phyloP scores from a whole-genome alignment of 1,284 basidiomycete genomes.

The Fomitopsis schrenkii region DNA sequence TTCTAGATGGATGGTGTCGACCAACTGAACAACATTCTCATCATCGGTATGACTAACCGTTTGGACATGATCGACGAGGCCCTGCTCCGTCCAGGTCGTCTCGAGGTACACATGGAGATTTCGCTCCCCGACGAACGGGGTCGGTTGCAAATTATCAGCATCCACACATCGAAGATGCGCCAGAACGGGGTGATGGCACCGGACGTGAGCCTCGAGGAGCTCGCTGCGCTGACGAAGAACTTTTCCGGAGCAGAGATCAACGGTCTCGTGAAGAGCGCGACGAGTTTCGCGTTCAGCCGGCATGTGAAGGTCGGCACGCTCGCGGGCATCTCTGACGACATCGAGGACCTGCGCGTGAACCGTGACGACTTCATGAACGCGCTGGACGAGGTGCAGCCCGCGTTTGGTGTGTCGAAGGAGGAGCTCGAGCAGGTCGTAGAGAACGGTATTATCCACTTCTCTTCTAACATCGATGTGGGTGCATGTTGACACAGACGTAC shows the following conservation, averaged over 20 bases:
- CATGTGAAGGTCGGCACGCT: conserved; percentile 98
- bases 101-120: conserved; percentile 99
- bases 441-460: conserved; percentile 96
- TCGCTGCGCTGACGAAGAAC: conserved; percentile 90
- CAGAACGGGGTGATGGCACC: conserved; percentile 86
- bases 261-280: conserved; percentile 96
- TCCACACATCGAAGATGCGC: conserved; percentile 96
- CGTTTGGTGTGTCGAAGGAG: conserved; percentile 97
- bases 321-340: conserved; percentile 94
- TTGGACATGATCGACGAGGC: conserved; percentile 99
- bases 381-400: conserved; percentile 93
- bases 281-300: conserved; percentile 96
- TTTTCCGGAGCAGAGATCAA: conserved; percentile 97
- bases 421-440: conserved; percentile 92
- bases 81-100: conserved; percentile 93
- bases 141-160: conserved; percentile 90
- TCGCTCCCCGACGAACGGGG: conserved; percentile 94
- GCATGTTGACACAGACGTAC: conserved; percentile 8
- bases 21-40: conserved; percentile 97
- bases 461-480: conserved; percentile 69
- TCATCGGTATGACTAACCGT: conserved; percentile 99
- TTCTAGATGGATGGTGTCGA: conserved; percentile 98
- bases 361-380: conserved; percentile 88
- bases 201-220: conserved; percentile 84
- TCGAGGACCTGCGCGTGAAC: conserved; percentile 91